These are phyloP conservation scores for Polyporus tsugae DNA, from an alignment of 1,284 basidiomycete species.

Conservation along the genomic window DNA sequence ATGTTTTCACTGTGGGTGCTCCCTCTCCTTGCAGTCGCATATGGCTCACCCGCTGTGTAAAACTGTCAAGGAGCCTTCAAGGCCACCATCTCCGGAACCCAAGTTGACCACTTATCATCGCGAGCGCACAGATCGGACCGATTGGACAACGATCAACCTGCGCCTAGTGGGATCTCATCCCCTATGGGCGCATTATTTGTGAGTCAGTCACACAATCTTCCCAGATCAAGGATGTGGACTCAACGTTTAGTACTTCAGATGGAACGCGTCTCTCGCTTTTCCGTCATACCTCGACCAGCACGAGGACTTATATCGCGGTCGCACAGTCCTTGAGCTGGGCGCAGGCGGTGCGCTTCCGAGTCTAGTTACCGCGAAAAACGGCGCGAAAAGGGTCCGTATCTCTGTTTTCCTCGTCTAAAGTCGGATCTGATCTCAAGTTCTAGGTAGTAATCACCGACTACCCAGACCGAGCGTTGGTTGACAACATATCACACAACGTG, in stretches of 20 bases:
- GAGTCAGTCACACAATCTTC: constrained; percentile 40
- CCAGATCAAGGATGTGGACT: background rate
- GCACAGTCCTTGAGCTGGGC: constrained; percentile 85
- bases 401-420: background rate
- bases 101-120: constrained; percentile 58
- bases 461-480: constrained; percentile 82
- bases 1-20: constrained; percentile 46
- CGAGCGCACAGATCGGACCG: constrained; percentile 30
- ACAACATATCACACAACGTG: constrained; percentile 83
- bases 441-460: constrained; percentile 92
- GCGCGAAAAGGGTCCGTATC: constrained; percentile 61
- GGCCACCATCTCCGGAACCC: constrained; percentile 69
- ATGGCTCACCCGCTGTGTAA: background rate
- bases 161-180: constrained; percentile 89
- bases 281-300: constrained; percentile 78
- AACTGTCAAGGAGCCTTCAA: constrained; percentile 47
- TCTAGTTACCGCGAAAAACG: constrained; percentile 75
- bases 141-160: constrained; percentile 65
- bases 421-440: background rate
- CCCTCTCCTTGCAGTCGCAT: constrained; percentile 37
- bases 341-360: constrained; percentile 93
- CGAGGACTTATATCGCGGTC: constrained; percentile 50
- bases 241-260: constrained; percentile 53
- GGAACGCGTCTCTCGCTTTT: constrained; percentile 85
- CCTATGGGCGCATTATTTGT: constrained; percentile 93